Evolutionary conservation across 1,284 basidiomycete genomes (phyloP), one percentile per base, ranked within the genome.

Genomic region (Fomitopsis betulina): DNA sequence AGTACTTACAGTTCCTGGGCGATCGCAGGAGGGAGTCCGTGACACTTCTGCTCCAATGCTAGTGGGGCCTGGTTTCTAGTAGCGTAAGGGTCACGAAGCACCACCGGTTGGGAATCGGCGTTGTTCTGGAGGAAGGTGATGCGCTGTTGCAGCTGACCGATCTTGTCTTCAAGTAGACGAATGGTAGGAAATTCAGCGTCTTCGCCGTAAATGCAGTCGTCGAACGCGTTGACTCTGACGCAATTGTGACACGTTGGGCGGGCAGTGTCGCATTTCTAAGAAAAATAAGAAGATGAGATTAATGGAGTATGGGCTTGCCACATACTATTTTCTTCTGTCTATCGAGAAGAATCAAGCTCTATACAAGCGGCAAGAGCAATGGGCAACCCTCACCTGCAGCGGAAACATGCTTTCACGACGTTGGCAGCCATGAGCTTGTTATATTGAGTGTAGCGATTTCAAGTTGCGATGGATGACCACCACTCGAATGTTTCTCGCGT

Each of bases 161-260:
- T 51, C 25, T 51, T 51, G 17, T 51, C 68, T 47, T 72, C 69
- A 33, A 72, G 65, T 9, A 69, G 57, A 39, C 69, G 69, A 2
- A 67, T 64, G 5, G 62, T 39, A 3, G 68, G 70, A 5, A 65
- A 60, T 15, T 68, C 68, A 51, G 65, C 65, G 1, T 64, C 63
- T n/a, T 67, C 67, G 23, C 67, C 65, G 40, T 72, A 71, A 27
- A 70, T 68, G 62, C 70, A 71, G 51, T 71, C 70, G 15, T 68
- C 68, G 9, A 61, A 59, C 27, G 65, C 59, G 50, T 59, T 59
- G 45, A 65, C 65, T 25, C 61, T 60, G 0, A 63, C 21, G 60
- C 70, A 72, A 30, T 65, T 68, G 15, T 64, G 61, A 45, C 70
- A 72, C 5, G 61, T 61, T 19, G 70, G 70, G 43, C 65, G 68